A percentile compares a stretch with the other conserved stretches of the same genome.
Conservation (phyloP, 2,329 filamentous ascomycete genomes). For the Hypoxylon sp. region DNA sequence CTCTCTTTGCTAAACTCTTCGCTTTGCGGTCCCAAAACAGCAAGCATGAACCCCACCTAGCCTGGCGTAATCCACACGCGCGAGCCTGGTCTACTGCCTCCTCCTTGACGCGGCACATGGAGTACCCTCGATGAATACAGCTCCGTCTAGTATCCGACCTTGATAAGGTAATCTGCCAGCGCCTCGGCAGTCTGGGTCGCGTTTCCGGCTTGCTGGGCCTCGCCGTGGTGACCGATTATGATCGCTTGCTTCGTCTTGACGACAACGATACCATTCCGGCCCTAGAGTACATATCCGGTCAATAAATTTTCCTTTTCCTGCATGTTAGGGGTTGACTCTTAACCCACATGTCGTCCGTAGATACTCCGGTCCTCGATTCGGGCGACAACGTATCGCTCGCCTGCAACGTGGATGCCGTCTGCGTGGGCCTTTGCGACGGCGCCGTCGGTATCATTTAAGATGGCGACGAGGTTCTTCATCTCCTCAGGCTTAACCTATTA, state of each 20-base stretch:
- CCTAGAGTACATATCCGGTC: slow-evolving; percentile 59
- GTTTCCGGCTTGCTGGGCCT: slow-evolving; percentile 79
- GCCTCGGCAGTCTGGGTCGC: slow-evolving; percentile 84
- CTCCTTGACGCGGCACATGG: slow-evolving; percentile 14
- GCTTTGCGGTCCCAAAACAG: slow-evolving; percentile 40
- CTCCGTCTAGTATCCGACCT: slow-evolving; percentile 77
- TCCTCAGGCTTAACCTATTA: slow-evolving; percentile 71
- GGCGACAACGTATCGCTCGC: slow-evolving; percentile 83
- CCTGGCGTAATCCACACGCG: slow-evolving; percentile 32
- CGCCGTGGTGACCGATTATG: slow-evolving; percentile 88
- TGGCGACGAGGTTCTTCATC: slow-evolving; percentile 70
- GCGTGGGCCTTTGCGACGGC: slow-evolving; percentile 76
- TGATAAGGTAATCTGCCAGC: slow-evolving; percentile 89
- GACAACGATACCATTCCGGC: slow-evolving; percentile 84
- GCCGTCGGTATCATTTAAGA: slow-evolving; percentile 62
- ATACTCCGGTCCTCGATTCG: slow-evolving; percentile 83
- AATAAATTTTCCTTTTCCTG: slow-evolving; percentile 7
- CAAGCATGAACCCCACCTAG: slow-evolving; percentile 40
- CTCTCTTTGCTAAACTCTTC: slow-evolving; percentile 41
- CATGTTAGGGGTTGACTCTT: neutral
- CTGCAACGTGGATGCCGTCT: slow-evolving; percentile 81
- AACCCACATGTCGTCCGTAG: slow-evolving; percentile 86
- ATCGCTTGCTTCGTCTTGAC: slow-evolving; percentile 92
- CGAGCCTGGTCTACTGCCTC: slow-evolving; percentile 31
- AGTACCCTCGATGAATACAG: slow-evolving; percentile 12